These are phyloP conservation scores for Sporisorium graminicola DNA, from an alignment of 1,284 basidiomycete genomes.

Conservation along the genomic window DNA sequence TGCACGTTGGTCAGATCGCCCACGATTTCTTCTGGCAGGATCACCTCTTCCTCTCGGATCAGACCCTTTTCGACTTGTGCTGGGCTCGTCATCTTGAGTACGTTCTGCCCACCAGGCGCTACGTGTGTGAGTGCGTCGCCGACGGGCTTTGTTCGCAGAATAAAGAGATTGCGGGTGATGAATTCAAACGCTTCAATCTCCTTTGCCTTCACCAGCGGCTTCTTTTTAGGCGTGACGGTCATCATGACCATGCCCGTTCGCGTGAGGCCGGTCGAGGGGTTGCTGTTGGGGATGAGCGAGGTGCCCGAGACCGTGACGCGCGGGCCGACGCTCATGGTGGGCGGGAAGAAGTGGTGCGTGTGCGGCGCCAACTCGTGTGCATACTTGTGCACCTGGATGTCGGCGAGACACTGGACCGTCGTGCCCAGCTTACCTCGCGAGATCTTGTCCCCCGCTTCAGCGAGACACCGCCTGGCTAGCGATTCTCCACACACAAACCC, in stretches of 20 bases:
- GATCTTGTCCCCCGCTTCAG: conserved; percentile 40
- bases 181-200: conserved; percentile 65
- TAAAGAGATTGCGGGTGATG: conserved; percentile 64
- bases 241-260: conserved; percentile 55
- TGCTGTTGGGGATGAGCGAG: conserved; percentile 55
- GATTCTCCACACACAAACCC: conserved; percentile 62
- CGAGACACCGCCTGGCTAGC: conserved; percentile 55
- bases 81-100: conserved; percentile 55
- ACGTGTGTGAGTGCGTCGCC: conserved; percentile 58
- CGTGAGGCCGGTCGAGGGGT: conserved; percentile 49
- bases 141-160: conserved; percentile 52
- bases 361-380: conserved; percentile 50
- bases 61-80: conserved; percentile 41
- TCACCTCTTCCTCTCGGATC: conserved; percentile 38
- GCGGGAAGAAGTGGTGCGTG: conserved; percentile 56
- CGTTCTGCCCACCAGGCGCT: conserved; percentile 62
- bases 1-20: conserved; percentile 58
- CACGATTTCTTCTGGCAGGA: conserved; percentile 54
- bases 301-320: conserved; percentile 45
- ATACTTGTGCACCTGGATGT: conserved; percentile 34
- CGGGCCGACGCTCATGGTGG: conserved; percentile 53
- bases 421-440: conserved; percentile 57
- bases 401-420: conserved; percentile 52
- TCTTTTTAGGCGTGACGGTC: conserved; percentile 55
- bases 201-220: conserved; percentile 37